Evolutionary conservation across 2,329 filamentous ascomycete species (phyloP).

Genomic region (Talaromyces sp.): DNA sequence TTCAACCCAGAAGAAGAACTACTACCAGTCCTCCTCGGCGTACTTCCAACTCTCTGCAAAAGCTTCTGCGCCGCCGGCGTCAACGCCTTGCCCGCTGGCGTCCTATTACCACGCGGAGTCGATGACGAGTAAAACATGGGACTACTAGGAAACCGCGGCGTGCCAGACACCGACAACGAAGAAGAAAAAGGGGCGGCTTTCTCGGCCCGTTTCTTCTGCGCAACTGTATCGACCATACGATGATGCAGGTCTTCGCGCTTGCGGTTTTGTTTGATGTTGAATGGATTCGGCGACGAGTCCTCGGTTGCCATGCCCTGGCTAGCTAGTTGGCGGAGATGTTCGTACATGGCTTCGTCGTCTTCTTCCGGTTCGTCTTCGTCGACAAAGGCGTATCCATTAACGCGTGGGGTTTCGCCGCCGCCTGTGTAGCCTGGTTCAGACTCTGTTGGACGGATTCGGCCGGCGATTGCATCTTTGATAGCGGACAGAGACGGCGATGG

Average conservation of each 20-base stretch:
- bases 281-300: constrained; percentile 64
- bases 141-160: constrained; percentile 36
- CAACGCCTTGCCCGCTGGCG: constrained; percentile 26
- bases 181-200: constrained; percentile 44
- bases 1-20: constrained; percentile 18
- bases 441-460: constrained; percentile 57
- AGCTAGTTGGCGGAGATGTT: constrained; percentile 19
- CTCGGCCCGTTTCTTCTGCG: constrained; percentile 62
- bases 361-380: constrained; percentile 59
- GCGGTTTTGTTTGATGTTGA: constrained; percentile 69
- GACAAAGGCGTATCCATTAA: constrained; percentile 92
- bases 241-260: constrained; percentile 76
- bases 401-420: constrained; percentile 74
- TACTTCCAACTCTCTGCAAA: constrained; percentile 33
- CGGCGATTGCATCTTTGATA: constrained; percentile 76
- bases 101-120: constrained; percentile 9
- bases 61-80: constrained; percentile 41
- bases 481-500: constrained; percentile 79
- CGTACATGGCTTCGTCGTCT: constrained; percentile 43
- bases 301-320: constrained; percentile 27
- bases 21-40: constrained; percentile 19
- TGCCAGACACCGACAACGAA: constrained; percentile 20
- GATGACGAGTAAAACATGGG: constrained; percentile 26
- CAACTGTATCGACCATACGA: constrained; percentile 76
- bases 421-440: constrained; percentile 57